Evolutionary conservation across 2,329 filamentous ascomycete genomes (phyloP).

Genomic region (Sclerotinia subarctica): DNA sequence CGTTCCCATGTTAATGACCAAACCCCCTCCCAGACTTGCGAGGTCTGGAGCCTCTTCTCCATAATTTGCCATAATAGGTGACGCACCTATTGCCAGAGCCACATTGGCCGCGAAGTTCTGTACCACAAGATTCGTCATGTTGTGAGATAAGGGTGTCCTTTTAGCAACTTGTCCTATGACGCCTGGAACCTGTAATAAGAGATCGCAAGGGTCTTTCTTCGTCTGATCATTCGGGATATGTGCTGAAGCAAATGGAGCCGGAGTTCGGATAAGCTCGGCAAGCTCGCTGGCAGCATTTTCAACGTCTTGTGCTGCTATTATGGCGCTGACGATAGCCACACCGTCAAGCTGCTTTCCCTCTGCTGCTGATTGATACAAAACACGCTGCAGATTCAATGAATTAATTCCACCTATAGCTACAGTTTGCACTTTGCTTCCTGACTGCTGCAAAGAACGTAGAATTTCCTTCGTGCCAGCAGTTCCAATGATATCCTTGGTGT

Average conservation of each 20-base stretch:
- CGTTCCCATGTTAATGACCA: constrained; percentile 95
- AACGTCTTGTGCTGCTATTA: constrained; percentile 71
- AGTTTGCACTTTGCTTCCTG: constrained; percentile 49
- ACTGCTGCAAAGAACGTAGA: constrained; percentile 52
- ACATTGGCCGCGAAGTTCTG: constrained; percentile 95
- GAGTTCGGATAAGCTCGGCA: constrained; percentile 47
- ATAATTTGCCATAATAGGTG: constrained; percentile 92
- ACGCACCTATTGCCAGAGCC: constrained; percentile 77
- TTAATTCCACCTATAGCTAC: constrained; percentile 93
- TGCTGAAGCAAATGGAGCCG: constrained; percentile 33
- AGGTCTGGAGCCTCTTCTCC: constrained; percentile 79
- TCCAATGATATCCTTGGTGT: constrained; percentile 80
- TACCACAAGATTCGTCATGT: constrained; percentile 96
- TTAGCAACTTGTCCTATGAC: constrained; percentile 60
- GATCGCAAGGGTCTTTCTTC: constrained; percentile 29
- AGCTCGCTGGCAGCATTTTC: constrained; percentile 60
- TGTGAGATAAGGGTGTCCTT: constrained; percentile 75
- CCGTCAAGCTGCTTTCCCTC: constrained; percentile 65
- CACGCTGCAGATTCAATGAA: constrained; percentile 66
- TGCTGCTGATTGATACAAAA: constrained; percentile 65
- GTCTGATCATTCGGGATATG: constrained; percentile 22
- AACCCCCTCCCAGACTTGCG: constrained; percentile 68
- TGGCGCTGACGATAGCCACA: constrained; percentile 84
- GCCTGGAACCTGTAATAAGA: constrained; percentile 30
- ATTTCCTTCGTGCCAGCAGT: constrained; percentile 67